Percentiles rank a stretch among this genome's conserved stretches.
phyloP scores from a whole-genome alignment of 768 basidiomycete genomes.

The Termitomyces sp. region DNA sequence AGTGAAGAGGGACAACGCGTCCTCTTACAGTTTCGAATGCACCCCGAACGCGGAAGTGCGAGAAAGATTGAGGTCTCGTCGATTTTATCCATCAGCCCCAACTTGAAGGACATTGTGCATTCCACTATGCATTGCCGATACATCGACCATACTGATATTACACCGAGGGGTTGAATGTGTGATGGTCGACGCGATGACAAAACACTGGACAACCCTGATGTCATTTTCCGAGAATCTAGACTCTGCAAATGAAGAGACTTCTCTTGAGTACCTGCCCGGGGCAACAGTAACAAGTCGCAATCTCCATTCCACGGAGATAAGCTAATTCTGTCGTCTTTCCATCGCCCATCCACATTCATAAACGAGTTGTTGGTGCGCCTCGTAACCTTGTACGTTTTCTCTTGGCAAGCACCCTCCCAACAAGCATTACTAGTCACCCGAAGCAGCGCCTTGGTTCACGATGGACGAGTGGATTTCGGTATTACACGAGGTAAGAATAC shows the following conservation, averaged over 20 bases:
- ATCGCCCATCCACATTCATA: slow-evolving; percentile 14
- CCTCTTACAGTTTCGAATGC: slow-evolving; percentile 12
- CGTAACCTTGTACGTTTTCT: slow-evolving; percentile 5
- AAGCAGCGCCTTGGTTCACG: slow-evolving; percentile 14
- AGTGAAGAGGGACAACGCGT: too few relatives aligned
- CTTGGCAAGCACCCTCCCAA: background rate
- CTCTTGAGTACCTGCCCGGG: slow-evolving; percentile 3
- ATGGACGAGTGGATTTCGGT: slow-evolving; percentile 16
- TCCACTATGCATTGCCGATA: background rate
- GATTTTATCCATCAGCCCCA: slow-evolving; percentile 6
- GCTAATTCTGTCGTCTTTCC: background rate
- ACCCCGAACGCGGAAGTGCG: background rate
- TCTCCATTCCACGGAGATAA: background rate
- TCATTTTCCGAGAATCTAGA: background rate
- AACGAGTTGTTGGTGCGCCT: slow-evolving; percentile 12
- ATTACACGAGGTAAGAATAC: slow-evolving; percentile 9
- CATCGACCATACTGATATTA: background rate
- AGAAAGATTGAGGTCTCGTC: slow-evolving; percentile 6
- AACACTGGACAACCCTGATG: background rate
- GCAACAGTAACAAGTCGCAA: background rate
- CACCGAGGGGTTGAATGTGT: background rate
- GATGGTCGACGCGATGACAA: background rate
- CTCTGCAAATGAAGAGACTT: background rate
- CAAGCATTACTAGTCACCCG: background rate
- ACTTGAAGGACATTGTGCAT: slow-evolving; percentile 5